A percentile compares a stretch with the other conserved stretches of the same genome.
Evolutionary conservation across 2,329 filamentous ascomycete species (phyloP).

Genomic region (Exserohilum turcica): DNA sequence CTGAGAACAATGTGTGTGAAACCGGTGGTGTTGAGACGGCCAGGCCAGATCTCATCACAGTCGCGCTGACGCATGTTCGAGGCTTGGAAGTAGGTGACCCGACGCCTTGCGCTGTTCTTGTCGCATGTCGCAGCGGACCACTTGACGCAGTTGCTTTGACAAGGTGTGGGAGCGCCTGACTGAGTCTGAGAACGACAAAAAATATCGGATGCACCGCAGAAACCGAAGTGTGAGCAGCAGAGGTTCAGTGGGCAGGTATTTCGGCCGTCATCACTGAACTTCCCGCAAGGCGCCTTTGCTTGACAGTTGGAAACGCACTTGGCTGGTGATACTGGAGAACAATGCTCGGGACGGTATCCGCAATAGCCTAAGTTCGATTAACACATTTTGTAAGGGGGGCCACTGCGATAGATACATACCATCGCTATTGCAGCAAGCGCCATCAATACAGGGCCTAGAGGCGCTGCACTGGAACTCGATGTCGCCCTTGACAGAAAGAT

Average conservation of each 20-base stretch:
- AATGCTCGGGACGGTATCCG: constrained; percentile 17
- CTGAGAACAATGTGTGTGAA: constrained; percentile 42
- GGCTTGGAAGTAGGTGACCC: constrained; percentile 27
- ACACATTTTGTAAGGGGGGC: not conserved
- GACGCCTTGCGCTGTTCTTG: not conserved
- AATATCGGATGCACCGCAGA: constrained; percentile 44
- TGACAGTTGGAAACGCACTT: constrained; percentile 44
- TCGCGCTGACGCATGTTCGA: constrained; percentile 26
- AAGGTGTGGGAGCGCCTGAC: not conserved
- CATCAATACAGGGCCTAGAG: constrained; percentile 12
- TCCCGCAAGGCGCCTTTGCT: constrained; percentile 47
- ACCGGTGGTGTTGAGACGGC: constrained; percentile 26
- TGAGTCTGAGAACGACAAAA: constrained; percentile 17
- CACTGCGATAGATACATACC: constrained; percentile 1
- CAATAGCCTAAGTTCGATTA: not conserved
- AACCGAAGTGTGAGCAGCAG: constrained; percentile 45
- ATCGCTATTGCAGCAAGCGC: constrained; percentile 16
- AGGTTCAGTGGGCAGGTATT: constrained; percentile 19
- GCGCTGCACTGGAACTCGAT: constrained; percentile 7
- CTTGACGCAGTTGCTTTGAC: not conserved
- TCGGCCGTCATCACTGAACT: constrained; percentile 25
- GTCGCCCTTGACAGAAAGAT: not conserved
- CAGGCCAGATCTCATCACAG: constrained; percentile 30
- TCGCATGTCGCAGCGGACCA: not conserved
- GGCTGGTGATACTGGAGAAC: constrained; percentile 2